phyloP scores from a whole-genome alignment of 768 basidiomycete genomes.

The Lactarius deliciosus region DNA sequence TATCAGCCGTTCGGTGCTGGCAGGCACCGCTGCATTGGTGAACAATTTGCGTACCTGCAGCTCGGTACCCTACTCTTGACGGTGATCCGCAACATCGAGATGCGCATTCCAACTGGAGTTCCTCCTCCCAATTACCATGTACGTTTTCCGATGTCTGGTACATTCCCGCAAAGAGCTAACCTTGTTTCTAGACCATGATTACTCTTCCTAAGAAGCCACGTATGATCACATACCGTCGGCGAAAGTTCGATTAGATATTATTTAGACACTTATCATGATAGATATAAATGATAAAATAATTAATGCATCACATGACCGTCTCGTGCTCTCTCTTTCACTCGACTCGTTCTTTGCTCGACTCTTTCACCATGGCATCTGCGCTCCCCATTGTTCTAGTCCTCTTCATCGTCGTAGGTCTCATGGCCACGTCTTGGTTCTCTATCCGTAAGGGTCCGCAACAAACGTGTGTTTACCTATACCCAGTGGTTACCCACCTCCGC shows the following conservation, averaged over 20 bases:
- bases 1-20: slow-evolving; percentile 99
- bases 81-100: slow-evolving; percentile 71
- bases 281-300: neutral
- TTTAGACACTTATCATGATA: neutral
- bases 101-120: slow-evolving; percentile 64
- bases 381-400: slow-evolving; percentile 70
- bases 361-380: slow-evolving; percentile 57
- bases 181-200: slow-evolving; percentile 77
- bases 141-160: slow-evolving; percentile 36
- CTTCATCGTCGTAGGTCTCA: slow-evolving; percentile 62
- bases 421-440: slow-evolving; percentile 61
- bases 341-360: neutral
- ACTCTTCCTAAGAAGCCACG: slow-evolving; percentile 78
- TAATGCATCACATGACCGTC: slow-evolving; percentile 1
- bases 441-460: slow-evolving; percentile 88
- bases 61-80: slow-evolving; percentile 80
- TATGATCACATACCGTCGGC: slow-evolving; percentile 63
- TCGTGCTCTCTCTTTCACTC: neutral
- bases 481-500: neutral
- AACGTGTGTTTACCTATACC: slow-evolving; percentile 56
- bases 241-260: slow-evolving; percentile 48
- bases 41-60: slow-evolving; percentile 97
- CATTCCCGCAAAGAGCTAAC: slow-evolving; percentile 5
- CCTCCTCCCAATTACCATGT: slow-evolving; percentile 91
- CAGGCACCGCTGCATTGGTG: slow-evolving; percentile 91